These are phyloP conservation scores for Didymella sp. DNA, from an alignment of 2,329 filamentous ascomycete species.

Conservation along the genomic window DNA sequence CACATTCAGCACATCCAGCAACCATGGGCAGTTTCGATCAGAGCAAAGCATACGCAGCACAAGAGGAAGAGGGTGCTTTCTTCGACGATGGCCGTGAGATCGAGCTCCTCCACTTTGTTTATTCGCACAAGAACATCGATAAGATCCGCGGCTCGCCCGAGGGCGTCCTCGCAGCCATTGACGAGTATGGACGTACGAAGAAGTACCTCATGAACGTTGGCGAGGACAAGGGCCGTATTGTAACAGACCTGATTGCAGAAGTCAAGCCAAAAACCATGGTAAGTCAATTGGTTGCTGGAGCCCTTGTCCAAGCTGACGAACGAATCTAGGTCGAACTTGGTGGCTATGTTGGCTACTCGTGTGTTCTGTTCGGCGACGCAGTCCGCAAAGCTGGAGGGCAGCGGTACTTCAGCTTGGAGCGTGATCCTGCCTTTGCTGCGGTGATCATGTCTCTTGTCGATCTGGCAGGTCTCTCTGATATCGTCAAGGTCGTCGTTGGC, in stretches of 20 bases:
- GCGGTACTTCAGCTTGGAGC: slow-evolving; percentile 74
- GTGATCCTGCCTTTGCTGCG: slow-evolving; percentile 75
- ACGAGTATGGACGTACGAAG: slow-evolving; percentile 69
- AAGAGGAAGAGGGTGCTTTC: slow-evolving; percentile 53
- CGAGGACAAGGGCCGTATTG: slow-evolving; percentile 73
- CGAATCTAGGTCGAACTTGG: slow-evolving; percentile 70
- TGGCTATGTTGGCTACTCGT: slow-evolving; percentile 82
- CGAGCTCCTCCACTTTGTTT: slow-evolving; percentile 74
- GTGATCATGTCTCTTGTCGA: slow-evolving; percentile 73
- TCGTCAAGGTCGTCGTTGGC: slow-evolving; percentile 75
- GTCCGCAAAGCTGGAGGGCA: slow-evolving; percentile 68
- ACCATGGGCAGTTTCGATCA: slow-evolving; percentile 48
- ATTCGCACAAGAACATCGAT: slow-evolving; percentile 66
- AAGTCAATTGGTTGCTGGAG: slow-evolving; percentile 12
- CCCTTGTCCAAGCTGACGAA: slow-evolving; percentile 12
- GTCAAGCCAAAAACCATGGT: slow-evolving; percentile 72
- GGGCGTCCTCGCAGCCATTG: slow-evolving; percentile 71
- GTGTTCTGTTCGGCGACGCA: slow-evolving; percentile 74
- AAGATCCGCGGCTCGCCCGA: slow-evolving; percentile 69
- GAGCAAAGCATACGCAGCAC: slow-evolving; percentile 56
- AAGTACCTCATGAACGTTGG: slow-evolving; percentile 85
- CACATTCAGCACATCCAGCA: slow-evolving; percentile 20
- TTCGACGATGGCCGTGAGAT: slow-evolving; percentile 76
- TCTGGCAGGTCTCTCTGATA: slow-evolving; percentile 73
- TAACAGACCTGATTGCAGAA: slow-evolving; percentile 71